Evolutionary conservation across 164 flowering plant genomes (phyloP).

Genomic region (Houttuynia cordata): DNA sequence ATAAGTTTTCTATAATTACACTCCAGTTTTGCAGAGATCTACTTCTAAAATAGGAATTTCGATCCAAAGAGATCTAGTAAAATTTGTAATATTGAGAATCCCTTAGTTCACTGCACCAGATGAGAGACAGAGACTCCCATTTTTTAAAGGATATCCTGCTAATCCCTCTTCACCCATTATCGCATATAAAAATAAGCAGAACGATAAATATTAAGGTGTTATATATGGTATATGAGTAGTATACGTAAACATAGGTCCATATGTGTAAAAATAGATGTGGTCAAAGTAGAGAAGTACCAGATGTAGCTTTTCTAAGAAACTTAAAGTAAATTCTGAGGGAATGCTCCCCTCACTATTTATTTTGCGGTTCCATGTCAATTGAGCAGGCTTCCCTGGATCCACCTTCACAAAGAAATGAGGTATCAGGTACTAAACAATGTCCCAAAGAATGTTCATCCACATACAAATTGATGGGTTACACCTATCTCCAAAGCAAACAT

Average conservation of each 20-base stretch:
- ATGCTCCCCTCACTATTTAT: conserved; percentile 26
- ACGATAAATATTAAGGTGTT: background rate
- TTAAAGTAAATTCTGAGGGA: conserved; percentile 35
- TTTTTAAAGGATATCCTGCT: background rate
- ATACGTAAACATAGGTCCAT: too few species aligned
- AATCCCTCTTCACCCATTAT: background rate
- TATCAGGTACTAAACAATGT: background rate
- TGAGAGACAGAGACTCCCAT: background rate
- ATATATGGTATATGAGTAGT: too few species aligned
- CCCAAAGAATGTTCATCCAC: background rate
- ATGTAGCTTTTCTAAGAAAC: conserved; percentile 34
- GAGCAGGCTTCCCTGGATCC: conserved; percentile 51
- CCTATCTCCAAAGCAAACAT: background rate
- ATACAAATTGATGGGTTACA: background rate
- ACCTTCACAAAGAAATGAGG: conserved; percentile 25
- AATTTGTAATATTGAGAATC: too few species aligned
- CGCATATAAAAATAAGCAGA: too few species aligned
- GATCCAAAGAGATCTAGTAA: too few species aligned
- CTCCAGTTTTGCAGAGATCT: too few species aligned
- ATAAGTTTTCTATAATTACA: too few species aligned
- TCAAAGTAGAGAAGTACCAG: conserved; percentile 34
- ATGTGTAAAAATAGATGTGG: too few species aligned
- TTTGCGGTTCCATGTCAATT: conserved; percentile 70
- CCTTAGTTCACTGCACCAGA: too few species aligned
- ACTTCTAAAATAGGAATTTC: too few species aligned